A percentile compares a stretch with the other conserved stretches of the same genome.
These are phyloP conservation scores for Cyberlindnera suaveolens DNA, from an alignment of 805 yeast genomes.

Conservation along the genomic window DNA sequence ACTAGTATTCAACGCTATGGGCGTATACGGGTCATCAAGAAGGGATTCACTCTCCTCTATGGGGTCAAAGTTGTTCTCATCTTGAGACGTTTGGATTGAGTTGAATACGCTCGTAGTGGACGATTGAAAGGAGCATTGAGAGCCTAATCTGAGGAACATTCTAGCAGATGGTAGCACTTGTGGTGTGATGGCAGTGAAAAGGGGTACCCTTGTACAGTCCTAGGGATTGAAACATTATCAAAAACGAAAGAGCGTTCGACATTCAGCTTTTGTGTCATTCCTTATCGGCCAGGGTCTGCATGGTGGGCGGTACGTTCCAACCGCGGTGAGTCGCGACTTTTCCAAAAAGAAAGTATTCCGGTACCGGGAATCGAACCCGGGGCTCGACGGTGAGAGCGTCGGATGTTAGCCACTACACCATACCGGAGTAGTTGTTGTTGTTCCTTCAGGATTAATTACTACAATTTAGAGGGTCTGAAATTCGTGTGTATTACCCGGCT, in stretches of 20 bases:
- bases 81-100: no score
- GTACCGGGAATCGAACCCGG: conserved; percentile 30
- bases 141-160: not conserved
- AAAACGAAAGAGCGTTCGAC: no score
- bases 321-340: not conserved
- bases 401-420: conserved; percentile 30
- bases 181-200: no score
- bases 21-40: no score
- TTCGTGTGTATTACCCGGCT: not conserved
- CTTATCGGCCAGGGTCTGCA: not conserved
- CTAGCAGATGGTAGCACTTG: no score
- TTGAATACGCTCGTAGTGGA: not conserved
- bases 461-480: no score
- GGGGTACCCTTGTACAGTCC: no score
- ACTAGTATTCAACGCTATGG: no score
- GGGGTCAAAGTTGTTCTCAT: no score
- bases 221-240: no score
- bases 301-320: not conserved
- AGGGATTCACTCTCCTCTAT: no score
- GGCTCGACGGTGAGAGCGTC: conserved; percentile 29
- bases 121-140: not conserved
- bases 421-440: conserved; percentile 16
- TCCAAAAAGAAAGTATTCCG: conserved; percentile 14
- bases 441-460: not conserved
- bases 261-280: no score